phyloP scores from a whole-genome alignment of 2,329 filamentous ascomycete species.

The Colletotrichum sp. region DNA sequence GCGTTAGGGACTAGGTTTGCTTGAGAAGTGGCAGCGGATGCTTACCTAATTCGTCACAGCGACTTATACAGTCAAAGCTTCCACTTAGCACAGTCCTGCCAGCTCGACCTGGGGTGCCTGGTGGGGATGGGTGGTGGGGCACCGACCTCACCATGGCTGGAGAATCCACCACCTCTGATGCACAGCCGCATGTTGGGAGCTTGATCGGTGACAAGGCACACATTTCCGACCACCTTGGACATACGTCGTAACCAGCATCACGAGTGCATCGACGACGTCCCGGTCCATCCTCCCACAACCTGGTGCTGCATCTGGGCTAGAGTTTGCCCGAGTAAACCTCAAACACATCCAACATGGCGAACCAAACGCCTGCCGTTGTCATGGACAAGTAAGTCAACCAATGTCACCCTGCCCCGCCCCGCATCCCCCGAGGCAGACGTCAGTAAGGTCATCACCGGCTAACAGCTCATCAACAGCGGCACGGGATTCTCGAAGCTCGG shows the following conservation, averaged over 20 bases:
- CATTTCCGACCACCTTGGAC: conserved; percentile 20
- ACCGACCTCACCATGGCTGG: conserved; percentile 20
- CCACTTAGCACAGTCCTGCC: conserved; percentile 2
- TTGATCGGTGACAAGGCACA: conserved; percentile 23
- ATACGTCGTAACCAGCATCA: conserved; percentile 22
- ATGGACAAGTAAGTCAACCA: conserved; percentile 95
- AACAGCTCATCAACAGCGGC: conserved; percentile 68
- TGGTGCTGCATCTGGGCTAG: conserved; percentile 15
- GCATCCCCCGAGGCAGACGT: conserved; percentile 26
- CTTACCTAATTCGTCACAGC: background rate
- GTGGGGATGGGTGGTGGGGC: conserved; percentile 19
- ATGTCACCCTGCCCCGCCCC: conserved; percentile 29
- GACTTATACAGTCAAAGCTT: background rate
- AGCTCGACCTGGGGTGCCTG: background rate
- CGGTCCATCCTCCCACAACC: background rate
- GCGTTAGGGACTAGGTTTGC: background rate
- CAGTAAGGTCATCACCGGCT: conserved; percentile 20
- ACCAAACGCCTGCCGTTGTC: conserved; percentile 99
- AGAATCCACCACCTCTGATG: conserved; percentile 18
- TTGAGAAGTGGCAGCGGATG: background rate
- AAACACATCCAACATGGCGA: conserved; percentile 70
- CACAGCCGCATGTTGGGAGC: conserved; percentile 23
- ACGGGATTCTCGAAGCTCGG: conserved; percentile 99
- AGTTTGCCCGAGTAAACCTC: conserved; percentile 5
- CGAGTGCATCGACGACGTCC: conserved; percentile 7